A percentile compares a stretch with the other conserved stretches of the same genome.
phyloP scores from a whole-genome alignment of 305 asterid genomes.

The Withania somnifera region DNA sequence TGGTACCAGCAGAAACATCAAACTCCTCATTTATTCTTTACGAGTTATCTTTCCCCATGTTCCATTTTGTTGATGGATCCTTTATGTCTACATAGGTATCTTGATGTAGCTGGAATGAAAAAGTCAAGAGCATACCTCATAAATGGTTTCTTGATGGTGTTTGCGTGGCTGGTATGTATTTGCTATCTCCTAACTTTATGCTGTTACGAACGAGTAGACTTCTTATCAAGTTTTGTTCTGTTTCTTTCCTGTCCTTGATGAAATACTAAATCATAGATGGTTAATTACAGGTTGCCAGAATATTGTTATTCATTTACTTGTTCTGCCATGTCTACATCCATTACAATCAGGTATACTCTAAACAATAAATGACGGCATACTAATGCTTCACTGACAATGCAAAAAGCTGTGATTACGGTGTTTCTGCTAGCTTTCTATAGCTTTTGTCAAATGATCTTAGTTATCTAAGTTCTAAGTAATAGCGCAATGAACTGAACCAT shows the following conservation, averaged over 20 bases:
- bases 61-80: not conserved
- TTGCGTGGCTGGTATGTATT: conserved; percentile 61
- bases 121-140: conserved; percentile 41
- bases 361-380: not conserved
- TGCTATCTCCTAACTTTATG: not conserved
- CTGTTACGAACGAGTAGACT: not conserved
- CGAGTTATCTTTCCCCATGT: not conserved
- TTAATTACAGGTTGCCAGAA: conserved; percentile 68
- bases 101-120: conserved; percentile 71
- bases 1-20: conserved; percentile 30
- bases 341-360: conserved; percentile 44
- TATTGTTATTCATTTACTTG: conserved; percentile 50
- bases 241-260: not conserved
- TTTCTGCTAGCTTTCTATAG: not conserved
- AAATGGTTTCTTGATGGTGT: conserved; percentile 54
- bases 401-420: not conserved
- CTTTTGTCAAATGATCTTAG: not conserved
- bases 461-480: not conserved
- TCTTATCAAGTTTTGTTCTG: not conserved
- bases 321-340: conserved; percentile 41
- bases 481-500: not conserved
- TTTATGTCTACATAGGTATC: conserved; percentile 44
- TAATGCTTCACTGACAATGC: not conserved
- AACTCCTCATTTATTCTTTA: not conserved
- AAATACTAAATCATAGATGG: not conserved